Conservation (phyloP, 2,329 filamentous ascomycete genomes). For the Colletotrichum endophyticum region DNA sequence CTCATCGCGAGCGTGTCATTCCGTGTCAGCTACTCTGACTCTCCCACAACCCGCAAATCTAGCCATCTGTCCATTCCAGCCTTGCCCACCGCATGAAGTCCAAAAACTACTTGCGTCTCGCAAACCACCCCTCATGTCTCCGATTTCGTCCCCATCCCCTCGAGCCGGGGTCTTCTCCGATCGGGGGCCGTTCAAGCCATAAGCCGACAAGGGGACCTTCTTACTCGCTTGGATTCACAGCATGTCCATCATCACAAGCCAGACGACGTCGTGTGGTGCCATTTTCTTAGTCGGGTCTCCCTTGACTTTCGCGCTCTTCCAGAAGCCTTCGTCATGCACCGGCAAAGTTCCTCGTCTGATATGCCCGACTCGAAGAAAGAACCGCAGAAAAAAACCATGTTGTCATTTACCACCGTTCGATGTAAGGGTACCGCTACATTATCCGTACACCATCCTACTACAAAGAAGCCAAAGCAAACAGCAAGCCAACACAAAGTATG, state of each 20-base stretch:
- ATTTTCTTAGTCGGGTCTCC: not conserved
- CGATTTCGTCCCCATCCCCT: not conserved
- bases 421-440: not conserved
- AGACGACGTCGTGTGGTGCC: not conserved
- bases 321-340: constrained; percentile 6
- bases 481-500: not conserved
- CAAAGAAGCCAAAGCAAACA: not conserved
- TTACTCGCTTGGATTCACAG: not conserved
- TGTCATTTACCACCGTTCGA: not conserved
- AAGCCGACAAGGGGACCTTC: not conserved
- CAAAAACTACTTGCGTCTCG: constrained; percentile 10
- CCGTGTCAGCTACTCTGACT: not conserved
- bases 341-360: not conserved
- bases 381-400: not conserved
- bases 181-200: not conserved
- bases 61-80: constrained; percentile 17
- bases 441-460: not conserved
- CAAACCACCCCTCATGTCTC: not conserved
- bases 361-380: not conserved
- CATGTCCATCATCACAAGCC: not conserved
- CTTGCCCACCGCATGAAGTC: constrained; percentile 18
- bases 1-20: not conserved
- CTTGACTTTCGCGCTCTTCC: not conserved
- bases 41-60: not conserved
- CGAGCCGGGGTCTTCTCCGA: not conserved